A percentile compares a stretch with the other conserved stretches of the same genome.
Evolutionary conservation across 148 eudicot genomes (phyloP).

Genomic region (Vaccinium vitisidaea): DNA sequence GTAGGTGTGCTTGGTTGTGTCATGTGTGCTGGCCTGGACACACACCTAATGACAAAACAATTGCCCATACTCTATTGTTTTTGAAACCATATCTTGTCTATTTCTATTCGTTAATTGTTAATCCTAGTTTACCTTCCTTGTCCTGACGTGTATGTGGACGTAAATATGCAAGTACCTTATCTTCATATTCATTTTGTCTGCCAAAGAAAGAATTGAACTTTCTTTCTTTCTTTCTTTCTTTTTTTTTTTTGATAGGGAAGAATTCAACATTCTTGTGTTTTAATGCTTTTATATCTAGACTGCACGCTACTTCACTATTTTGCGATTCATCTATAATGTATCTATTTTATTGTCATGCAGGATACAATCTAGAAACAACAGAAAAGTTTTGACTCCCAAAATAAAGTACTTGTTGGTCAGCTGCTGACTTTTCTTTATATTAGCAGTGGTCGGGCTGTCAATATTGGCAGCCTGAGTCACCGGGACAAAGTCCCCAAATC

Average conservation of each 20-base stretch:
- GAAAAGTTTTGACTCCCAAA: not conserved
- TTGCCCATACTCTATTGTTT: not conserved
- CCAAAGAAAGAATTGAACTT: not conserved
- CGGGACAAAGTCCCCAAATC: slow-evolving; percentile 13
- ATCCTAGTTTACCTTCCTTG: not conserved
- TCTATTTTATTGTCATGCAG: slow-evolving; percentile 2
- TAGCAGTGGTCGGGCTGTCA: slow-evolving; percentile 47
- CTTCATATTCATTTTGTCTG: not conserved
- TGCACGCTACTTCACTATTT: not conserved
- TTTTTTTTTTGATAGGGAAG: too few relatives aligned
- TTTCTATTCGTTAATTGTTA: not conserved
- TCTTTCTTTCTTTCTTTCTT: too few relatives aligned
- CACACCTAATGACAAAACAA: not conserved
- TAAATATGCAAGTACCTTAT: not conserved
- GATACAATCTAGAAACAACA: not conserved
- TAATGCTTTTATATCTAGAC: not conserved
- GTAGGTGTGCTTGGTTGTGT: not conserved
- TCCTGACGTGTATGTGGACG: too few relatives aligned
- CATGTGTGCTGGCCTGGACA: not conserved
- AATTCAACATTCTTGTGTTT: not conserved
- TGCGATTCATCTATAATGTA: not conserved
- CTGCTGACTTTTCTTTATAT: slow-evolving; percentile 8
- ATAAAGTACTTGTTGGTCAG: not conserved
- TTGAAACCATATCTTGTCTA: not conserved
- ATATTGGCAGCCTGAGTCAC: slow-evolving; percentile 49